These are phyloP conservation scores for Tulasnella sp. DNA, from an alignment of 768 basidiomycete species.

Conservation along the genomic window DNA sequence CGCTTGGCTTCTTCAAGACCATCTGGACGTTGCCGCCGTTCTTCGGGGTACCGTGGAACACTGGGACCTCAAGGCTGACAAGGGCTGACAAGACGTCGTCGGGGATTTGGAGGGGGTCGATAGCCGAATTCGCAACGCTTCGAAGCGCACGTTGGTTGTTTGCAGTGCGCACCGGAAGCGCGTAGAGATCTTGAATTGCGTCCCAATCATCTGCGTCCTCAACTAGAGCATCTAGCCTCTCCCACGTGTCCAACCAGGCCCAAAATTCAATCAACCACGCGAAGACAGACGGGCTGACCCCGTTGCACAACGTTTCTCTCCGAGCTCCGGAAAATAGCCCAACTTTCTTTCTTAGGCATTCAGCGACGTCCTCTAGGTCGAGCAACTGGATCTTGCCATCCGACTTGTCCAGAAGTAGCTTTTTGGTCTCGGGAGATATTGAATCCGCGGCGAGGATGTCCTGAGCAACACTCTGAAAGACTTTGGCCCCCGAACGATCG, in stretches of 20 bases:
- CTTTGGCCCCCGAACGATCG: background rate
- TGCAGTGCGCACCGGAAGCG: background rate
- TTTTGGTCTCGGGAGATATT: background rate
- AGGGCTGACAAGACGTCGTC: background rate
- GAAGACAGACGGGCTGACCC: too few species aligned
- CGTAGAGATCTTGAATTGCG: background rate
- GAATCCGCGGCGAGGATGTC: background rate
- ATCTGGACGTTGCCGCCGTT: background rate
- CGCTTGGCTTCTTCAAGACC: background rate
- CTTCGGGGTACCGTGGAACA: background rate
- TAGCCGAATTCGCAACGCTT: background rate
- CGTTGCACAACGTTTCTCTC: too few species aligned
- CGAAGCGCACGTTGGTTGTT: background rate
- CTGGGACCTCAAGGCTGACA: background rate
- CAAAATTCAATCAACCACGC: slow-evolving; percentile 44
- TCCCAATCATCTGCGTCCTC: background rate
- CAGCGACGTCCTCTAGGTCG: background rate
- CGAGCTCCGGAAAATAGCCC: too few species aligned
- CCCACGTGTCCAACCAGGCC: slow-evolving; percentile 42
- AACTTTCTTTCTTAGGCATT: background rate
- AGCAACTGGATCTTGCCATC: too few species aligned
- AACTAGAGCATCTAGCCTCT: background rate
- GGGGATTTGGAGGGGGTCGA: background rate
- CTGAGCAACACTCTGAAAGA: background rate
- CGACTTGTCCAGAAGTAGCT: background rate